Conservation (phyloP, 371 early-diverging fungal genomes). For the Rhizomucor pusillus region DNA sequence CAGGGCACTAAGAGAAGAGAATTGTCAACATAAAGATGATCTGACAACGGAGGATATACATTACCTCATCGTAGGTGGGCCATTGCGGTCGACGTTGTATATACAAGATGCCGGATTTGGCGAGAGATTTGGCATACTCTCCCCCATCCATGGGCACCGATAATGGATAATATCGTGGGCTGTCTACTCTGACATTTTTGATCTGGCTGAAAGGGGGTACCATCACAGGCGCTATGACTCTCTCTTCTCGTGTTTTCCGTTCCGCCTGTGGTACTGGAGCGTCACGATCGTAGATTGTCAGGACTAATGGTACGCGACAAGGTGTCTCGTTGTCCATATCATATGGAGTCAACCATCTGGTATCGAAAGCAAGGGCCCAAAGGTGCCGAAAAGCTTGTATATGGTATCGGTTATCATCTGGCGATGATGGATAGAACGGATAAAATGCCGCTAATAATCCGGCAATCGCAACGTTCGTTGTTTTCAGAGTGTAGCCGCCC, state of each 20-base stretch:
- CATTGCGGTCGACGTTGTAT: conserved; percentile 17
- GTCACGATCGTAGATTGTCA: conserved; percentile 29
- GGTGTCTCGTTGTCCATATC: conserved; percentile 61
- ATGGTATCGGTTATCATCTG: conserved; percentile 73
- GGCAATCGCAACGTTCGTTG: conserved; percentile 67
- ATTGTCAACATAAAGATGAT: too few species aligned
- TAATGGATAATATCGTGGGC: conserved; percentile 63
- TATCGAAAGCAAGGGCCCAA: conserved; percentile 83
- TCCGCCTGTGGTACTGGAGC: conserved; percentile 12
- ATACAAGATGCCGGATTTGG: conserved; percentile 32
- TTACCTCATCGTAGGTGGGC: conserved; percentile 10
- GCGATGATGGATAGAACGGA: conserved; percentile 71
- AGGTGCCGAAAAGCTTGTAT: conserved; percentile 84
- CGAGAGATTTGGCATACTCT: conserved; percentile 24
- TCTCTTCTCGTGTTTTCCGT: conserved; percentile 14
- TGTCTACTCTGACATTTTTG: conserved; percentile 48
- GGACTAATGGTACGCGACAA: conserved; percentile 54
- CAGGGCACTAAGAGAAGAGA: too few species aligned
- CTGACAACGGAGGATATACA: background rate
- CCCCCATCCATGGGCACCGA: conserved; percentile 38
- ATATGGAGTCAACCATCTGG: conserved; percentile 42
- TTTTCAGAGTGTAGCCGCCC: conserved; percentile 74
- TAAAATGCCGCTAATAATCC: conserved; percentile 73
- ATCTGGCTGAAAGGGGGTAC: conserved; percentile 59
- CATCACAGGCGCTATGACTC: conserved; percentile 62